Conservation (phyloP, 1,284 basidiomycete species). For the Ceratorhiza oryzae-sativae region DNA sequence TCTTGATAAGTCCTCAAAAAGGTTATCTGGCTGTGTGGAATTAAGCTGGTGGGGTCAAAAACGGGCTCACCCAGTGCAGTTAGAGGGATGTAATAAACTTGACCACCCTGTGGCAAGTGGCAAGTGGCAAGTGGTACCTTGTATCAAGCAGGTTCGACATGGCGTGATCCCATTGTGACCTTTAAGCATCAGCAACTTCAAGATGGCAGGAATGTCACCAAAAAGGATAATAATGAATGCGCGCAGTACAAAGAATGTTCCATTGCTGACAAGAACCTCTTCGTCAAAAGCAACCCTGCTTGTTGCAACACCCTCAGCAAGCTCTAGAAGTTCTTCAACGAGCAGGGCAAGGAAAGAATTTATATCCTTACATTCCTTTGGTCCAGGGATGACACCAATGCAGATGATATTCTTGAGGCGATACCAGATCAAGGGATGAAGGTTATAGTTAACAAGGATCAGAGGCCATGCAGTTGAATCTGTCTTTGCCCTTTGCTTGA, state of each 20-base stretch:
- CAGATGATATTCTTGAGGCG: conserved; percentile 39
- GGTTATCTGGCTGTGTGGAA: conserved; percentile 17
- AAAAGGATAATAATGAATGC: conserved; percentile 39
- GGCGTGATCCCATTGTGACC: conserved; percentile 41
- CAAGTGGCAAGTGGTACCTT: conserved; percentile 43
- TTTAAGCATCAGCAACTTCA: conserved; percentile 40
- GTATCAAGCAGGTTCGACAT: conserved; percentile 41
- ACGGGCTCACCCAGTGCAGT: background rate
- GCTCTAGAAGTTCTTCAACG: conserved; percentile 34
- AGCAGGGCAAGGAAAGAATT: conserved; percentile 42
- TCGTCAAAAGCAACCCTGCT: background rate
- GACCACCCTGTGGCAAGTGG: background rate
- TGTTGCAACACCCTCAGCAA: conserved; percentile 34
- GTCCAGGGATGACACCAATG: conserved; percentile 43
- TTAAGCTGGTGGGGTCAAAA: background rate
- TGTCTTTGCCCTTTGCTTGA: conserved; percentile 47
- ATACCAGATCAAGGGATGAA: conserved; percentile 38
- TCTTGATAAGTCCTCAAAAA: background rate
- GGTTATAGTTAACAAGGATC: conserved; percentile 42
- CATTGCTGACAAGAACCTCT: background rate
- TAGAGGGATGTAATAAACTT: conserved; percentile 38
- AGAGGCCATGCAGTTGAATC: conserved; percentile 49
- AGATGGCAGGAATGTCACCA: conserved; percentile 42
- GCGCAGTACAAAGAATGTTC: conserved; percentile 31
- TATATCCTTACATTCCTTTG: conserved; percentile 40